phyloP scores from a whole-genome alignment of 1,139 yeast species.

The Ogataea hybrid region DNA sequence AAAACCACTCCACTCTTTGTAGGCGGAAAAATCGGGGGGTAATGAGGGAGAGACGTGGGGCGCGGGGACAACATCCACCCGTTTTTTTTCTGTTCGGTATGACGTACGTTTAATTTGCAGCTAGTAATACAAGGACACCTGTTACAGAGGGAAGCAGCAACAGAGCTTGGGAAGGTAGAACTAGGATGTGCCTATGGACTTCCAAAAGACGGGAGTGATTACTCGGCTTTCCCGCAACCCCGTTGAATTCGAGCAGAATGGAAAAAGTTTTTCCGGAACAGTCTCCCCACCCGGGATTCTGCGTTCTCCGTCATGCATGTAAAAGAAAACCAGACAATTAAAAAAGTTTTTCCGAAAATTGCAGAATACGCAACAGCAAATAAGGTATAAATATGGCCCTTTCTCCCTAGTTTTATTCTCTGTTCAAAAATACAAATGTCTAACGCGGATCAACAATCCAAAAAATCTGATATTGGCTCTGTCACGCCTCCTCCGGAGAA shows the following conservation, averaged over 20 bases:
- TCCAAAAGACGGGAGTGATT: background rate
- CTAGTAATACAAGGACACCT: background rate
- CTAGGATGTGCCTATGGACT: background rate
- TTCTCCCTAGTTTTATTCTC: background rate
- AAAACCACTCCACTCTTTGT: constrained; percentile 2
- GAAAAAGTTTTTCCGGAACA: constrained; percentile 10
- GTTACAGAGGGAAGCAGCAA: no score
- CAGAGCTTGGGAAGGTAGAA: background rate
- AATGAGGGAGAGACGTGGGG: constrained; percentile 7
- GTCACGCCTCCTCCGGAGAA: constrained; percentile 23
- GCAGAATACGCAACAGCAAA: constrained; percentile 4
- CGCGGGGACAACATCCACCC: background rate
- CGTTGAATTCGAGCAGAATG: constrained; percentile 3
- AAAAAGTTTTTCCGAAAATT: constrained; percentile 9
- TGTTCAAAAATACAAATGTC: constrained; percentile 10
- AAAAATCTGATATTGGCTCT: constrained; percentile 15
- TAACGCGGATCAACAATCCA: constrained; percentile 15
- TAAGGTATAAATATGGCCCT: constrained; percentile 2
- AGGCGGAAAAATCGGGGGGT: constrained; percentile 7
- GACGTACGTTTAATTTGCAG: no score
- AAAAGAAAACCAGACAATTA: constrained; percentile 2
- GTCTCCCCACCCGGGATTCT: constrained; percentile 7
- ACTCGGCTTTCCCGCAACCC: constrained; percentile 4
- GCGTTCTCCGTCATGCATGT: constrained; percentile 3
- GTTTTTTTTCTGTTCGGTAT: background rate